Base-by-base conservation (phyloP, 306 rosid genomes). In the Prunus padus region DNA sequence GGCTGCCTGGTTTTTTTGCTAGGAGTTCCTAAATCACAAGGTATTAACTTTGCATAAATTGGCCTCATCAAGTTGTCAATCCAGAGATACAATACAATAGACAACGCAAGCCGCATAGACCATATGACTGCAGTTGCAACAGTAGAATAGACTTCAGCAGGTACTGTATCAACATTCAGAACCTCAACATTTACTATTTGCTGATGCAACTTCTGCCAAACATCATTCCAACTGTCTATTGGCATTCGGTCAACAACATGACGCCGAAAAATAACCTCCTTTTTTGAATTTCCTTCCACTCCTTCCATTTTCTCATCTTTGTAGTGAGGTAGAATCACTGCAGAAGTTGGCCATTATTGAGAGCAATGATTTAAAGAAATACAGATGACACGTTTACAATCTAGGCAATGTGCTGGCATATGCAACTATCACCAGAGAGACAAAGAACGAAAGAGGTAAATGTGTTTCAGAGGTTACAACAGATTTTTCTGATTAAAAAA, bases 211-310 rank as follows among this genome's bases (percentile, higher is more conserved):
- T 89, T 95, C 82, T 83, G 80, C 98, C 98, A 95, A 69, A 92
- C 93, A 77, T 90, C 98, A 80, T 95, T 95, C 98, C 98, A 95
- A 78, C 93, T 79, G 83, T 90, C 97, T 85, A 95, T 84, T 71
- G 97, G 97, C 98, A 95, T 92, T 50, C 84, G 89, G 76, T 95
- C 94, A 73, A 92, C 90, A 37, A 65, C 83, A 67, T 92, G 98
- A 72, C 96, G 96, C 80, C 98, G 94, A 52, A 83, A 94, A 76
- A 89, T 76, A 79, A 95, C 86, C 74, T 87, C 96, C 70, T 77
- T 86, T 79, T 89, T 82, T 5, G 82, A 68, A 82, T 85, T 86
- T 74, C 82, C 87, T 61, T 82, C 73, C 4, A 71, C 78, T 85
- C 81, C 90, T 62, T 72, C 47, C 30, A 63, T 45, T 79, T 82